Percentiles rank a stretch among this genome's conserved stretches.
phyloP scores from a whole-genome alignment of 768 basidiomycete genomes.

The Tricholoma hemisulphureum region DNA sequence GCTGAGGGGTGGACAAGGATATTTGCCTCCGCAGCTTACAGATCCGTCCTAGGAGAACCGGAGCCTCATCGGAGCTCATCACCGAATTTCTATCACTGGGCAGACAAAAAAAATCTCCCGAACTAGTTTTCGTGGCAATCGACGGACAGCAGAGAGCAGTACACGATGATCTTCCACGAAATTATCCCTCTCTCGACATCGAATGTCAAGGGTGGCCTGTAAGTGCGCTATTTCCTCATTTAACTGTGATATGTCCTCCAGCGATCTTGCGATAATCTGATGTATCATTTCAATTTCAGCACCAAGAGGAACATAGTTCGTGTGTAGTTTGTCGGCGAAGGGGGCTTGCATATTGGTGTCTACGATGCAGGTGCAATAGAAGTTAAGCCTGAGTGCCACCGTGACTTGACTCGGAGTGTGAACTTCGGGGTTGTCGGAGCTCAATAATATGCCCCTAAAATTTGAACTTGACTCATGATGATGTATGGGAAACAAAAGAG shows the following conservation, averaged over 20 bases:
- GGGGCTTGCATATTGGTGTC: conserved; percentile 1
- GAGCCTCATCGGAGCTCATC: background rate
- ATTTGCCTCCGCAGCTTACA: background rate
- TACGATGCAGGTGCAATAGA: background rate
- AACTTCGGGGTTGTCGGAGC: too few relatives aligned
- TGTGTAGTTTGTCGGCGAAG: conserved; percentile 1
- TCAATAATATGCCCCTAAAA: too few relatives aligned
- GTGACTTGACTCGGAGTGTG: too few relatives aligned
- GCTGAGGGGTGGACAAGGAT: background rate
- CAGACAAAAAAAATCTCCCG: conserved; percentile 4
- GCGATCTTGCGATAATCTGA: background rate
- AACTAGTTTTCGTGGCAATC: background rate
- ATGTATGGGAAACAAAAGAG: too few relatives aligned
- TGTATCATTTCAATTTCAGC: background rate
- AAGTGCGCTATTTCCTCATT: background rate
- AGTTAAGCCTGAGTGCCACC: too few relatives aligned
- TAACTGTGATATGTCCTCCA: background rate
- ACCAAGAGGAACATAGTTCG: conserved; percentile 3
- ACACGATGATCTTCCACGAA: background rate
- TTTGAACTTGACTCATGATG: too few relatives aligned
- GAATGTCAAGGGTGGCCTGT: background rate
- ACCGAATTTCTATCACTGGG: background rate
- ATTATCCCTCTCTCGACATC: background rate
- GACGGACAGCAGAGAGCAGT: background rate
- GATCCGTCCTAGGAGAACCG: background rate